Base-by-base conservation (phyloP, 352 stramenopile genomes). In the Phytophthora cryptogea region DNA sequence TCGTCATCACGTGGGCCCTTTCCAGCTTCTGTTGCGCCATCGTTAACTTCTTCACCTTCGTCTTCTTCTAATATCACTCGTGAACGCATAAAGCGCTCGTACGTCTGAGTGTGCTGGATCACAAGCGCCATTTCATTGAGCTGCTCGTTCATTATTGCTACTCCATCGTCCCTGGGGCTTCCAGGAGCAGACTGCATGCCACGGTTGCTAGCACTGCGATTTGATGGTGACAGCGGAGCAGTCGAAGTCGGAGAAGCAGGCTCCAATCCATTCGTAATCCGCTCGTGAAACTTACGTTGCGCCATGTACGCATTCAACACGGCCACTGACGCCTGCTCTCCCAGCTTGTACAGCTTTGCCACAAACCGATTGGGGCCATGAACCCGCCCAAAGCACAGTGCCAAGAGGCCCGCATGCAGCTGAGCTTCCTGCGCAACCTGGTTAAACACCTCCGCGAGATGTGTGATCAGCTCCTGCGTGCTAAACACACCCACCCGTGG, bases 91-190 rank as follows among this genome's bases (percentile, higher is more conserved):
- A 94, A 95, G 8, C 87, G 85, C 60, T 95, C 87, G 59, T 89
- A 95, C 10, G 87, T 95, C 70, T 95, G 87, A 13, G 87, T 94
- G 63, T 95, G 86, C 41, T 95, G 87, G 48, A 95, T 89, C 31
- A 95, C 73, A 13, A 95, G 53, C 16, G 83, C 87, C 48, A 95
- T 78, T 65, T 95, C 87, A 65, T 95, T 93, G 27, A 95, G 69
- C 58, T 92, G 84, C 42, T 92, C 83, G 57, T 94, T 92, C 61
- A 92, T 74, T n/a, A 69, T 62, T 0, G 82, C 77, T 39, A 93
- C 86, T 8, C 70, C 78, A 35, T 90, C 77, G 23, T 92, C 84
- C 5, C 40, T 70, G 8, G 54, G 35, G 49, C 59, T 68, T 46
- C 14, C 33, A 27, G 41, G 60, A 4, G 35, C 31, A 16, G 49